Base-by-base conservation (phyloP, 495 filamentous ascomycete genomes). In the Talaromyces trachyspermus region DNA sequence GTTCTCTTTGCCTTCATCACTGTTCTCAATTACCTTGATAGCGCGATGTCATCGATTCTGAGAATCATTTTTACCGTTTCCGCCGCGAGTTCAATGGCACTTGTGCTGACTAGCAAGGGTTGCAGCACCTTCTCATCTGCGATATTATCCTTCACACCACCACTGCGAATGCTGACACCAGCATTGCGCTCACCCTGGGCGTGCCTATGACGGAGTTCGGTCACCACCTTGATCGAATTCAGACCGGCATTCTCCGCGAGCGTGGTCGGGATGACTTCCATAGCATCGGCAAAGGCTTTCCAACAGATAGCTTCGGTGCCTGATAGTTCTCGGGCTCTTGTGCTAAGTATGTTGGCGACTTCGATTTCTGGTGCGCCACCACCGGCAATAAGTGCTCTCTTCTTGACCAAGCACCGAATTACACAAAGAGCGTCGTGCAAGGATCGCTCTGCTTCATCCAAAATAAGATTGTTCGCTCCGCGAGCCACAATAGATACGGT, bases 51-150 rank as follows among this genome's bases (percentile, higher is more conserved):
- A 68, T 95, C 90, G 70, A 96, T 95, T 70, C 90, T 82, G 69
- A 96, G 78, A 68, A 96, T 85, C 89, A 97, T 95, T 79, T 97
- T 98, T 54, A 95, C 89, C 48, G 92, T 97, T 76, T 98, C 92
- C 2, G 88, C 88, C 29, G 94, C 92, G 61, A 98, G 68, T 72
- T 98, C 89, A 60, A 98, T 91, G 2, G 92, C 89, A 64, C 90
- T 96, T 29, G 92, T 98, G 74, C 86, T 95, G 38, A 98, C 92
- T 44, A 98, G 67, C 63, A 98, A 70, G 8, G 92, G 92, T 74
- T 98, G 92, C 65, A 98, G 71, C 40, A 98, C 95, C 54, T 95
- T 96, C 76, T 98, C 92, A 58, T 95, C 94, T 37, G 85, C 84
- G 52, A 95, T 95, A 61, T 95, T 88, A 45, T 82, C 78, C 76